phyloP scores from a whole-genome alignment of 140 eudicot species.

The Oenanthe javanica region DNA sequence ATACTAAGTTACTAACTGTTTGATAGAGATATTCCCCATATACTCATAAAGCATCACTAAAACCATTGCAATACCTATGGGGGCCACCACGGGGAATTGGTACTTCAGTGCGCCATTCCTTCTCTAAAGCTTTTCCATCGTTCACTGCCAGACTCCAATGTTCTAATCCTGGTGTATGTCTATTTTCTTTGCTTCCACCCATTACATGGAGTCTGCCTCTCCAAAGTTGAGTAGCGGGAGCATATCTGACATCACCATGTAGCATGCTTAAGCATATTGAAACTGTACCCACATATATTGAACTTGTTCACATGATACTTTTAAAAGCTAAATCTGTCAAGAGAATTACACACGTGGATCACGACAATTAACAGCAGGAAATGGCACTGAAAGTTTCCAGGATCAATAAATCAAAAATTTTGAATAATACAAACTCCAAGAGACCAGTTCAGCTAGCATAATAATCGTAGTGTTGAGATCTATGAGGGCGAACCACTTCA shows the following conservation, averaged over 20 bases:
- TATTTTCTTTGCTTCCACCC: conserved; percentile 96
- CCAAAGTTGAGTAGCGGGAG: conserved; percentile 98
- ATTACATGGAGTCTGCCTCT: conserved; percentile 97
- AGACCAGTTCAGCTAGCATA: background rate
- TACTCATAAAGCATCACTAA: background rate
- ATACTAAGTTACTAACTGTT: background rate
- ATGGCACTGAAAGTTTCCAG: background rate
- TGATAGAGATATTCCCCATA: background rate
- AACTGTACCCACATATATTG: background rate
- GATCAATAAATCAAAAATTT: too few relatives aligned
- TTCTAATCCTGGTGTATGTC: conserved; percentile 75
- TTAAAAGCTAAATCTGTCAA: background rate
- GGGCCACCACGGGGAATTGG: conserved; percentile 99
- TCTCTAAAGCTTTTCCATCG: conserved; percentile 71
- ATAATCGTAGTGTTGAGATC: background rate
- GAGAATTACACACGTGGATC: background rate
- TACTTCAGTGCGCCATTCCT: conserved; percentile 75
- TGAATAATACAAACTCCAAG: background rate
- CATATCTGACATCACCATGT: conserved; percentile 51
- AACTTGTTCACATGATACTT: background rate
- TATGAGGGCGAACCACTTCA: background rate
- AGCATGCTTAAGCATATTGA: background rate
- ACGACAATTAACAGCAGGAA: background rate
- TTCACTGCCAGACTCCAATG: conserved; percentile 97
- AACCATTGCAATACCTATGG: conserved; percentile 46